phyloP scores from a whole-genome alignment of 148 eudicot species.

The Polygonum aviculare region DNA sequence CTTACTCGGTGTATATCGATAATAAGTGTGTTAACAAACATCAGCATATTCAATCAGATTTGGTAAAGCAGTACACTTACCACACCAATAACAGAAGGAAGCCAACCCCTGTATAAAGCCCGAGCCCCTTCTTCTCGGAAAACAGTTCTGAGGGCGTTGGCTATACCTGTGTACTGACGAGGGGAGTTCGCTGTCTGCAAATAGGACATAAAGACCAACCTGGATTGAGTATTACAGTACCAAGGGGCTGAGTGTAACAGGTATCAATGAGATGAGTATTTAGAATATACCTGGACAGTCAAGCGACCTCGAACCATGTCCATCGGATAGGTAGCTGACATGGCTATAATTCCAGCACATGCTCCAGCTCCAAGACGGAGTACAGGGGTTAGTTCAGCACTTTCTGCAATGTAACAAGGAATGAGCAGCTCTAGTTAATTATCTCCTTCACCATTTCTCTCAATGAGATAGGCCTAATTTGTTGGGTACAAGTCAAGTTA shows the following conservation, averaged over 20 bases:
- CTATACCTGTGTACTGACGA: slow-evolving; percentile 71
- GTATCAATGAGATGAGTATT: not conserved
- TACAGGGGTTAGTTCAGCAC: slow-evolving; percentile 77
- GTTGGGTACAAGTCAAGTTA: not conserved
- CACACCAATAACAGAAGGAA: slow-evolving; percentile 97
- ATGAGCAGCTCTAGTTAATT: not conserved
- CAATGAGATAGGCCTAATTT: not conserved
- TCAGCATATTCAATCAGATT: not conserved
- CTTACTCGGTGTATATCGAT: not conserved
- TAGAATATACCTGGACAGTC: slow-evolving; percentile 70
- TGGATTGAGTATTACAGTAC: not conserved
- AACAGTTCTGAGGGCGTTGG: slow-evolving; percentile 70
- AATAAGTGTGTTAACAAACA: not conserved
- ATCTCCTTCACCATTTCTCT: not conserved
- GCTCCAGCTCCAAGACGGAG: slow-evolving; percentile 97
- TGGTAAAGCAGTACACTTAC: slow-evolving; percentile 34
- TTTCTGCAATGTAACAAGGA: slow-evolving; percentile 35
- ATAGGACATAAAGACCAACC: not conserved
- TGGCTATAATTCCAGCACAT: slow-evolving; percentile 92
- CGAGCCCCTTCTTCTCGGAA: slow-evolving; percentile 75
- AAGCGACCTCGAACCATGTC: slow-evolving; percentile 89
- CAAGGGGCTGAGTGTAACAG: not conserved
- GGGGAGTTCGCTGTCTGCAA: slow-evolving; percentile 78
- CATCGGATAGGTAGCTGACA: slow-evolving; percentile 96
- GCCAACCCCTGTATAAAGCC: slow-evolving; percentile 88